phyloP scores from a whole-genome alignment of 192 early-diverging fungal species.

The Gorgonomyces haynaldii region DNA sequence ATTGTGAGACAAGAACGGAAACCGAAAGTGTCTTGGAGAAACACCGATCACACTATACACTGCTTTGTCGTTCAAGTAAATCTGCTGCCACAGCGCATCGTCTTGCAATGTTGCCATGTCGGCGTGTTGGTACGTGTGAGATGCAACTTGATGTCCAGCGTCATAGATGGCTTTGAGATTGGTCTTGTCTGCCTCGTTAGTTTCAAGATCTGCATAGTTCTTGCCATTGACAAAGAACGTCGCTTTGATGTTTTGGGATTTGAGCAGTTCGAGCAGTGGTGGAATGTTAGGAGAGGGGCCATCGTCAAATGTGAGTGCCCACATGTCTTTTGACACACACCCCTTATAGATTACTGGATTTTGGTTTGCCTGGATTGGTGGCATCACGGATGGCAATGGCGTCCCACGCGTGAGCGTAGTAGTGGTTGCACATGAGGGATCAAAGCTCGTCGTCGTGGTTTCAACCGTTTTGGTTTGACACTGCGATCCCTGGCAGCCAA shows the following conservation, averaged over 20 bases:
- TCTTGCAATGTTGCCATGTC: conserved; percentile 11
- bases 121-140: conserved; percentile 33
- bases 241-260: conserved; percentile 8
- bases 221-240: conserved; percentile 64
- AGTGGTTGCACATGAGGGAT: too few relatives aligned
- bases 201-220: conserved; percentile 26
- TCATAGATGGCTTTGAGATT: conserved; percentile 17
- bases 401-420: too few relatives aligned
- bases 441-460: too few relatives aligned
- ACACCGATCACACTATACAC: conserved; percentile 9
- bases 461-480: too few relatives aligned
- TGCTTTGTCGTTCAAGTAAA: neutral
- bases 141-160: conserved; percentile 37
- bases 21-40: conserved; percentile 41
- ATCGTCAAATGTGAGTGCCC: conserved; percentile 5
- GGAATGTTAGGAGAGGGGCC: neutral
- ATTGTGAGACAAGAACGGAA: conserved; percentile 24
- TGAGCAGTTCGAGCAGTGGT: neutral
- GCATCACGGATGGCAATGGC: too few relatives aligned
- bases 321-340: too few relatives aligned
- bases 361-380: conserved; percentile 31
- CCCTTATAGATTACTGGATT: conserved; percentile 33
- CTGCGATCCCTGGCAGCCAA: too few relatives aligned
- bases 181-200: neutral
- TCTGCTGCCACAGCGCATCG: neutral